These are phyloP conservation scores for Hypoxylon sp. DNA, from an alignment of 2,329 filamentous ascomycete species.

Conservation along the genomic window DNA sequence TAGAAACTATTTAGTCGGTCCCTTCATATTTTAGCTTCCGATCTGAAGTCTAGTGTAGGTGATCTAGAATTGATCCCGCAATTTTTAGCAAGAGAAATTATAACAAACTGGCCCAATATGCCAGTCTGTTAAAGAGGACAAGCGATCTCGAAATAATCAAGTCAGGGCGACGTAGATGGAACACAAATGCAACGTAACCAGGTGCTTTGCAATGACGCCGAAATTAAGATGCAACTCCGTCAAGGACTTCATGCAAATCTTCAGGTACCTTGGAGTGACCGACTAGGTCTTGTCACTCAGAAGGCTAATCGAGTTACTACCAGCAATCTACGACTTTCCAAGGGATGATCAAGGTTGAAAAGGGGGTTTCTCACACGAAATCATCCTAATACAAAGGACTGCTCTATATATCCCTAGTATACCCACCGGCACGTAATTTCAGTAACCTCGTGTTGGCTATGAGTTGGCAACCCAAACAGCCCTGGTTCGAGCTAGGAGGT, in stretches of 20 bases:
- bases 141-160: not conserved
- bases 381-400: not conserved
- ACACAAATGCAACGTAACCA: not conserved
- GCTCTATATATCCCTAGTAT: not conserved
- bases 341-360: not conserved
- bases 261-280: not conserved
- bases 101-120: not conserved
- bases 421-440: not conserved
- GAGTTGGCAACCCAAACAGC: not conserved
- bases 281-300: not conserved
- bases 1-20: not conserved
- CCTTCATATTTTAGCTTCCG: not conserved
- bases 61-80: not conserved
- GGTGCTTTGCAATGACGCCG: not conserved
- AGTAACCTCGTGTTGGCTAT: not conserved
- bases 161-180: not conserved
- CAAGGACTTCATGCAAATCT: not conserved
- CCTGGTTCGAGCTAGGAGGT: not conserved
- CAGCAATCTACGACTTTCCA: not conserved
- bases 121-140: not conserved
- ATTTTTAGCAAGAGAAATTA: not conserved
- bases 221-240: not conserved
- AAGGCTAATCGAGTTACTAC: not conserved
- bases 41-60: not conserved
- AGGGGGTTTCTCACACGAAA: too few relatives aligned